Conservation (phyloP, 495 filamentous ascomycete genomes). For the Neurospora cerealis region DNA sequence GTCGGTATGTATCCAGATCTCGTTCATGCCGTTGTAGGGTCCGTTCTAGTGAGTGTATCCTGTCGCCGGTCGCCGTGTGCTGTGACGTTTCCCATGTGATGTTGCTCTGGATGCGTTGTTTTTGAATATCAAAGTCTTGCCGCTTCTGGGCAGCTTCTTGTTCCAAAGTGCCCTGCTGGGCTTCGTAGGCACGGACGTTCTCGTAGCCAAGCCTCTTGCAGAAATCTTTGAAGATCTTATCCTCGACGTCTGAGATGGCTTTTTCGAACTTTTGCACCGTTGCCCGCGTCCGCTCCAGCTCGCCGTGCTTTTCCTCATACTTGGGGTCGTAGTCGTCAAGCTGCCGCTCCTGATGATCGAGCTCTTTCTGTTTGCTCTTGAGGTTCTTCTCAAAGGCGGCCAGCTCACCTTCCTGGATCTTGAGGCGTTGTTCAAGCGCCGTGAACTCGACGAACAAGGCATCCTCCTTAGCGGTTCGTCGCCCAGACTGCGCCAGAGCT, state of each 20-base stretch:
- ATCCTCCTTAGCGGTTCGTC: conserved; percentile 67
- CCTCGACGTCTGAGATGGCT: conserved; percentile 77
- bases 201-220: conserved; percentile 79
- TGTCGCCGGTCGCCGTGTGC: conserved; percentile 54
- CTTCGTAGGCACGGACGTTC: conserved; percentile 86
- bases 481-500: conserved; percentile 64
- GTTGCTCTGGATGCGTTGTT: conserved; percentile 66
- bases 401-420: conserved; percentile 63
- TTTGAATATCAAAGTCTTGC: conserved; percentile 76
- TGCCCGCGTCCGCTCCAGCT: conserved; percentile 54
- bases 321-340: conserved; percentile 68
- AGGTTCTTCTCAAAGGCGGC: conserved; percentile 78
- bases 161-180: conserved; percentile 81
- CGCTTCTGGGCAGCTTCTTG: conserved; percentile 81
- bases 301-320: conserved; percentile 57
- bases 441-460: conserved; percentile 67
- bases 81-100: conserved; percentile 68
- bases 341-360: conserved; percentile 59
- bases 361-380: conserved; percentile 73
- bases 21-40: conserved; percentile 53
- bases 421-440: conserved; percentile 70
- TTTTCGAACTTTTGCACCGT: conserved; percentile 59
- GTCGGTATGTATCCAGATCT: conserved; percentile 58
- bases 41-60: conserved; percentile 57
- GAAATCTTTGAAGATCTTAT: conserved; percentile 80